Evolutionary conservation across 2,329 filamentous ascomycete genomes (phyloP).

Genomic region (Penicillium capsulatum): DNA sequence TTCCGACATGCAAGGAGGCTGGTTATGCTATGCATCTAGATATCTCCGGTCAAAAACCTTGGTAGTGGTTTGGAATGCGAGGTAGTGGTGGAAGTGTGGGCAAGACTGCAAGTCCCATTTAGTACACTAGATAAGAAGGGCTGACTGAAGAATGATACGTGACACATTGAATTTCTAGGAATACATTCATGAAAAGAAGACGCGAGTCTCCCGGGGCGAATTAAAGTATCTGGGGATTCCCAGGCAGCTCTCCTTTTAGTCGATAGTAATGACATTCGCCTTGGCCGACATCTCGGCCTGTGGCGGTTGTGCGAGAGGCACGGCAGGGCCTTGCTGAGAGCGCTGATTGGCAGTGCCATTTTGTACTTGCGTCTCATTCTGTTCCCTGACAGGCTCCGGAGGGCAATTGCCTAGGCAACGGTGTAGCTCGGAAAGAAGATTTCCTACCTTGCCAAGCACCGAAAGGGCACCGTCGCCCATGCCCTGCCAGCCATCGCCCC

Average conservation of each 20-base stretch:
- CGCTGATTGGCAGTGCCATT: neutral
- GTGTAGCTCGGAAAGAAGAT: conserved; percentile 33
- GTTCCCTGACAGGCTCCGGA: conserved; percentile 10
- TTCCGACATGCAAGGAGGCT: too few species aligned
- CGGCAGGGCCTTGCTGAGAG: neutral
- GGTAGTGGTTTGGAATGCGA: too few species aligned
- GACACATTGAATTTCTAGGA: conserved; percentile 17
- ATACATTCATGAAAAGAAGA: conserved; percentile 19
- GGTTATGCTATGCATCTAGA: too few species aligned
- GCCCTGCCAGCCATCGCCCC: conserved; percentile 40
- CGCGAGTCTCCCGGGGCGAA: conserved; percentile 3
- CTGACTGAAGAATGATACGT: conserved; percentile 9
- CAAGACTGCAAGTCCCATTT: too few species aligned
- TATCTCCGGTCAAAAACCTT: too few species aligned
- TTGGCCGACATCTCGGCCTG: neutral
- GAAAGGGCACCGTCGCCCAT: conserved; percentile 38
- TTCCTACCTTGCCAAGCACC: conserved; percentile 29
- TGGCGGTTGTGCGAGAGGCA: too few species aligned
- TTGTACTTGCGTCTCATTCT: conserved; percentile 5
- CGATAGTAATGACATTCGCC: conserved; percentile 37
- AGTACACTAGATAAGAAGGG: too few species aligned
- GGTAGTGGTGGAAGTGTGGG: too few species aligned
- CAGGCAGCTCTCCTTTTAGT: conserved; percentile 18
- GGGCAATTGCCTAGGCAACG: conserved; percentile 24
- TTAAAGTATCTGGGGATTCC: conserved; percentile 2